phyloP scores from a whole-genome alignment of 495 filamentous ascomycete species.

The Penicillium paradoxum region DNA sequence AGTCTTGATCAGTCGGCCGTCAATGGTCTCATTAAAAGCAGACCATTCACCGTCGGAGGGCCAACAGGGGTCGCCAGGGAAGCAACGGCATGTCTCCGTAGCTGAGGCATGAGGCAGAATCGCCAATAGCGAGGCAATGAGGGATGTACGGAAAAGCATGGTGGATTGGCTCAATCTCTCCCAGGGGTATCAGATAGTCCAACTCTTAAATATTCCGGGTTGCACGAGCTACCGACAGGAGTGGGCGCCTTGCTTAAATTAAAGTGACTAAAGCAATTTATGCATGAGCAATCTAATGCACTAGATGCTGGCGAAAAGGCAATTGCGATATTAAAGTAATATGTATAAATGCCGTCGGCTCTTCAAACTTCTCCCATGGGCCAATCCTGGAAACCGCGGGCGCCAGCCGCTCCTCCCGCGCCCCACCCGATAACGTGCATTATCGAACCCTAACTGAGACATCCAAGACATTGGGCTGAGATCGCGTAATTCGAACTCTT shows the following conservation, averaged over 20 bases:
- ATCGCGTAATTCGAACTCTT: no score
- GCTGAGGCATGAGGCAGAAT: conserved; percentile 2
- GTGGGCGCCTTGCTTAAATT: neutral
- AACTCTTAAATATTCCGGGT: neutral
- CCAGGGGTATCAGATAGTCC: neutral
- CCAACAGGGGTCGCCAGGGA: conserved; percentile 44
- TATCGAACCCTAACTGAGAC: neutral
- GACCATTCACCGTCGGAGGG: conserved; percentile 38
- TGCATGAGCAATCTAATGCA: neutral
- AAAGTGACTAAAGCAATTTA: neutral
- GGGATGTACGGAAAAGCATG: neutral
- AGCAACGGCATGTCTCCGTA: conserved; percentile 22
- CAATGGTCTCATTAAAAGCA: conserved; percentile 38
- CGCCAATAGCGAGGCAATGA: conserved; percentile 10
- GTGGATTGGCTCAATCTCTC: neutral
- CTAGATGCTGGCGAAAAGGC: neutral
- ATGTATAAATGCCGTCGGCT: no score
- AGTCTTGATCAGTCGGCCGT: conserved; percentile 42
- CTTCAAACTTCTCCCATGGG: no score
- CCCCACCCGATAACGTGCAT: neutral
- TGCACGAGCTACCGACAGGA: no score
- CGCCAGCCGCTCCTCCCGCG: neutral
- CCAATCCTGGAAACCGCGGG: neutral
- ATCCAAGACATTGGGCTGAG: neutral
- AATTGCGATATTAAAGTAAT: neutral